Base-by-base conservation (phyloP, 2,329 filamentous ascomycete species). In the Botryosphaeria agaves region DNA sequence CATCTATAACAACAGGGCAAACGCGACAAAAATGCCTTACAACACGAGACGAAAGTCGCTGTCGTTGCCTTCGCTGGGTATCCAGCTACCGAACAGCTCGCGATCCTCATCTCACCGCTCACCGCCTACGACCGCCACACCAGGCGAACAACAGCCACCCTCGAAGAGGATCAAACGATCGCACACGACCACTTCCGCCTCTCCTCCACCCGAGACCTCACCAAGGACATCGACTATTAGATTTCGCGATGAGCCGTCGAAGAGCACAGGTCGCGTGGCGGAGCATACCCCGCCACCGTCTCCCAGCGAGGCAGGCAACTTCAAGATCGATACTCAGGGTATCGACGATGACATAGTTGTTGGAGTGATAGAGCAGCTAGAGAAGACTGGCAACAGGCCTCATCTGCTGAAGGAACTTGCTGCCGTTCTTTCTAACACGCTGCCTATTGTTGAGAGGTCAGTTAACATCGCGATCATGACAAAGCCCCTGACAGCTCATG, bases 311-410 rank as follows among this genome's bases (percentile, higher is more conserved):
- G 59, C 56, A 20, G 53, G 51, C 46, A 38, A 49, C 40, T 40
- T 37, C 49, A 76, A 75, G 48, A 69, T 89, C 47, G 79, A 91
- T 51, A 69, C 83, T 30, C 76, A 84, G 40, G 72, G 73, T 23
- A 85, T 95, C 55, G 83, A 85, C 49, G 89, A 98, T 53, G 84
- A 93, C 47, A 92, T 98, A 43, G 87, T 98, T 30, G 77, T 91
- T 49, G 83, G 74, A 11, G 83, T 91, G 29, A 82, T 95, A 45
- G 59, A 81, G 42, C 84, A 92, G 56, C 63, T 98, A 33, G 76
- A 93, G 53, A 78, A 78, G 51, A 91, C 85, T 2, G 79, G 75
- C 37, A 98, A 98, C 56, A 69, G 85, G 32, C 89, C 89, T 33
- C 87, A 94, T 55, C 65, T 95, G 18, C 83, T 95, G 38, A 94